These are phyloP conservation scores for Lactarius hatsudake DNA, from an alignment of 768 basidiomycete species.

Conservation along the genomic window DNA sequence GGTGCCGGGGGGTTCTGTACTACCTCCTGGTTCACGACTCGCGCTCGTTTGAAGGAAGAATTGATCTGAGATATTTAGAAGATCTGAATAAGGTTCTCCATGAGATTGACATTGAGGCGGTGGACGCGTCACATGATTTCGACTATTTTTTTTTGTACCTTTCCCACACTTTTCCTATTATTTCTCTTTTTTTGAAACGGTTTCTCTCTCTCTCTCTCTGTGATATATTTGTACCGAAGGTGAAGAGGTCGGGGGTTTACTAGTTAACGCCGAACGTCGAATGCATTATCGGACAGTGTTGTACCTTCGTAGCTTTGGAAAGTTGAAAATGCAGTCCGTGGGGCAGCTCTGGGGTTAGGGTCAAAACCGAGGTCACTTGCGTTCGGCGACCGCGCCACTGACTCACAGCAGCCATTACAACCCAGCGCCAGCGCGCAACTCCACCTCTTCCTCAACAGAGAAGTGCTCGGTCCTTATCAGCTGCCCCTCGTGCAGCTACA, in stretches of 20 bases:
- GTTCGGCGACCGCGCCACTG: background rate
- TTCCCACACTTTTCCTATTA: background rate
- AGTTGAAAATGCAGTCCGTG: no score
- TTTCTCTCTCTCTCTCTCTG: background rate
- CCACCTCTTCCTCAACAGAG: background rate
- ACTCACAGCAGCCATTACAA: background rate
- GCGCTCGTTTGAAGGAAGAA: background rate
- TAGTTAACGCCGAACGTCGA: no score
- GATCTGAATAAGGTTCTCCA: no score
- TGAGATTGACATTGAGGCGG: background rate
- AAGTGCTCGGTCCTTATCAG: background rate
- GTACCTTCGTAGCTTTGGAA: no score
- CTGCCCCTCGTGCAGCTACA: background rate
- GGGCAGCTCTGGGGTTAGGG: background rate
- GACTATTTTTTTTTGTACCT: background rate
- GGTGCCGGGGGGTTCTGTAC: background rate
- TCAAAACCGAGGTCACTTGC: background rate
- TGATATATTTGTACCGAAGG: background rate
- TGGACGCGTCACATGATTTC: background rate
- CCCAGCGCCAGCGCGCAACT: background rate
- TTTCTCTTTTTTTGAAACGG: background rate
- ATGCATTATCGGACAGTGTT: no score
- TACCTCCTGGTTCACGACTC: background rate
- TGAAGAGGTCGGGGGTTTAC: no score
- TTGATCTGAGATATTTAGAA: background rate